A percentile compares a stretch with the other conserved stretches of the same genome.
phyloP scores from a whole-genome alignment of 768 basidiomycete genomes.

The Sutorius australiensis region DNA sequence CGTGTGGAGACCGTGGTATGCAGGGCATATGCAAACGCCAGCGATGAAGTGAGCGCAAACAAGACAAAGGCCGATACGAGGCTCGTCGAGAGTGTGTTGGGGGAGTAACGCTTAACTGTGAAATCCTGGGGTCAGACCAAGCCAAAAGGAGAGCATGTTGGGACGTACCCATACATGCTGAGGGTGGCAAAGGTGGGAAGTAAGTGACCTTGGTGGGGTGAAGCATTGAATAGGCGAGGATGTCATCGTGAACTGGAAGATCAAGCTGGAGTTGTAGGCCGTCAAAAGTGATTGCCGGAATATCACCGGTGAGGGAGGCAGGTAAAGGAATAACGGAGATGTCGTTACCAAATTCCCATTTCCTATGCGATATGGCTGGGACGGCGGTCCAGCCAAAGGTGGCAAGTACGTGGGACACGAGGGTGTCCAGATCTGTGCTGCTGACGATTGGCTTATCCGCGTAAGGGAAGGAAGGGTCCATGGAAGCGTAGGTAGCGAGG shows the following conservation, averaged over 20 bases:
- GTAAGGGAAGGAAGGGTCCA: constrained; percentile 31
- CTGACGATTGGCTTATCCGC: constrained; percentile 17
- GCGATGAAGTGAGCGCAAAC: constrained; percentile 13
- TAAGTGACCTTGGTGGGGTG: constrained; percentile 29
- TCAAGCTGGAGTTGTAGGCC: constrained; percentile 27
- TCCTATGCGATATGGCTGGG: constrained; percentile 11
- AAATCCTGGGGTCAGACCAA: constrained; percentile 1
- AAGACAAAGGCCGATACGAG: constrained; percentile 17
- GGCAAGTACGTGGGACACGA: constrained; percentile 39
- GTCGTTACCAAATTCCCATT: constrained; percentile 30
- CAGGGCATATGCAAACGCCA: constrained; percentile 17
- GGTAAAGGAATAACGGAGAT: constrained; percentile 21
- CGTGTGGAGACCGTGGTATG: constrained; percentile 5
- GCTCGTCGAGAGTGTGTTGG: constrained; percentile 8
- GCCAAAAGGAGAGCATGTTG: not conserved
- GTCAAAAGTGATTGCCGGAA: constrained; percentile 10
- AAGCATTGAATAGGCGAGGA: constrained; percentile 19
- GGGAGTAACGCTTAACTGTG: constrained; percentile 10
- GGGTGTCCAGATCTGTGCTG: constrained; percentile 40
- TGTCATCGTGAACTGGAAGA: constrained; percentile 22
- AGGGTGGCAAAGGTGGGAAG: constrained; percentile 16
- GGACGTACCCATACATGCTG: constrained; percentile 15
- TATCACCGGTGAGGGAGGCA: not conserved
- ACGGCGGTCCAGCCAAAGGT: constrained; percentile 39
- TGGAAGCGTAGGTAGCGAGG: constrained; percentile 46